phyloP scores from a whole-genome alignment of 768 basidiomycete genomes.

The Antrodiella citrinella region DNA sequence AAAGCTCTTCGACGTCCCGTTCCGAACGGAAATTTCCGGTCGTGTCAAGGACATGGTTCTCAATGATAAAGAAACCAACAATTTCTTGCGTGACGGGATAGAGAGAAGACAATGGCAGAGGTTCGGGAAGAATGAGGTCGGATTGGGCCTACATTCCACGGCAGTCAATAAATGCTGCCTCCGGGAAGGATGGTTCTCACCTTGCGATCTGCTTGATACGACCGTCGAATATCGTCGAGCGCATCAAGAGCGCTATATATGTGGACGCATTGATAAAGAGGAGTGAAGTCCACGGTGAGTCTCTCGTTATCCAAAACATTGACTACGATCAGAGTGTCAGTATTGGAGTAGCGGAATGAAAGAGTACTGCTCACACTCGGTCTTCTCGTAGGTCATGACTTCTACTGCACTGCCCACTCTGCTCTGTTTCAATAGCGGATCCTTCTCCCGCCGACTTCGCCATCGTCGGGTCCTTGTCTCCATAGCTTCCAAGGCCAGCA shows the following conservation, averaged over 20 bases:
- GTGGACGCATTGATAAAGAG: conserved; percentile 93
- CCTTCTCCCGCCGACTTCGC: conserved; percentile 77
- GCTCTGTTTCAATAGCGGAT: conserved; percentile 65
- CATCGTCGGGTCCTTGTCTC: conserved; percentile 74
- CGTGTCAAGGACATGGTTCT: conserved; percentile 84
- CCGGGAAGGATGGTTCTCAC: no score
- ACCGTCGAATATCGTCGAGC: conserved; percentile 82
- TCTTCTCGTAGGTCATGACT: conserved; percentile 86
- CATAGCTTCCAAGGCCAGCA: conserved; percentile 86
- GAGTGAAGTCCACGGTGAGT: conserved; percentile 86
- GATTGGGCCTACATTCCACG: conserved; percentile 79
- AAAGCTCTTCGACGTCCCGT: conserved; percentile 88
- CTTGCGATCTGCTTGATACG: conserved; percentile 96
- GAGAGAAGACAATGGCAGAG: conserved; percentile 58
- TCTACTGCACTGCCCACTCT: conserved; percentile 90
- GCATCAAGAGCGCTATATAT: conserved; percentile 90
- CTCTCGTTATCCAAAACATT: conserved; percentile 89
- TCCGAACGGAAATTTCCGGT: conserved; percentile 86
- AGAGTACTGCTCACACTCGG: conserved; percentile 55
- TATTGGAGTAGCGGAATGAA: neutral
- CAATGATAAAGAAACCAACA: conserved; percentile 96
- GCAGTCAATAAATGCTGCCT: neutral
- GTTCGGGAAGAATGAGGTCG: conserved; percentile 80
- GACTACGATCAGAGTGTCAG: conserved; percentile 36
- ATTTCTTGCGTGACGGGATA: conserved; percentile 84